phyloP scores from a whole-genome alignment of 345 rosid genomes.

The Carallia brachiata region DNA sequence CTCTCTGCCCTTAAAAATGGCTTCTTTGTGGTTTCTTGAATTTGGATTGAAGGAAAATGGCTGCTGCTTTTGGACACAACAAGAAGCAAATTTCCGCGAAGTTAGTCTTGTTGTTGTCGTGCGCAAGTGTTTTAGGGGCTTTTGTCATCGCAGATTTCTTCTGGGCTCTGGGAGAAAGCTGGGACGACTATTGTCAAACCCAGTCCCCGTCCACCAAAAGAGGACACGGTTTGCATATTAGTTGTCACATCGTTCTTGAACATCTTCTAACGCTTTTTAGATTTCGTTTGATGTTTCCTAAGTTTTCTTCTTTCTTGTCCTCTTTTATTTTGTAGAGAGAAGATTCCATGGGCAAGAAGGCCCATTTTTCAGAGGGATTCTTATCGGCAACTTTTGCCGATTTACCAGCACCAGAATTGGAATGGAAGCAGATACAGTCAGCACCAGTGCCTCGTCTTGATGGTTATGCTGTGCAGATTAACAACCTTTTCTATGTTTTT shows the following conservation, averaged over 20 bases:
- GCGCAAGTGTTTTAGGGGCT: constrained; percentile 35
- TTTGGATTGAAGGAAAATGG: constrained; percentile 31
- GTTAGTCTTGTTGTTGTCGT: constrained; percentile 30
- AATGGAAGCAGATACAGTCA: constrained; percentile 75
- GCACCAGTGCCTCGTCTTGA: constrained; percentile 93
- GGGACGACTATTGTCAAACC: constrained; percentile 25
- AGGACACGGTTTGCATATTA: constrained; percentile 27
- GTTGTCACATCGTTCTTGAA: background rate
- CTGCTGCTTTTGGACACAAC: constrained; percentile 26
- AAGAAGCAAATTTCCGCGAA: constrained; percentile 32
- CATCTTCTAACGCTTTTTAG: background rate
- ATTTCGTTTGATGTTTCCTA: background rate
- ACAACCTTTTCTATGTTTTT: constrained; percentile 65
- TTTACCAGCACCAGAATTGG: constrained; percentile 63
- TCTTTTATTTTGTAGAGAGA: constrained; percentile 32
- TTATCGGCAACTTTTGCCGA: constrained; percentile 71
- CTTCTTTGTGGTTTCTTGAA: constrained; percentile 8
- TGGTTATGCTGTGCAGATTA: constrained; percentile 68
- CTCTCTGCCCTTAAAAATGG: constrained; percentile 1
- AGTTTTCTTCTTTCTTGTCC: background rate
- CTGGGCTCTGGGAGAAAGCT: constrained; percentile 41
- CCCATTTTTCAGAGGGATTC: constrained; percentile 17
- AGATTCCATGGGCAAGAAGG: constrained; percentile 17
- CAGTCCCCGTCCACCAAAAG: background rate
- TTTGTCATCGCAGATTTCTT: constrained; percentile 41